Evolutionary conservation across 2,329 filamentous ascomycete species (phyloP), one percentile per base, ranked within the genome.

Genomic region (Cladosporium sp.): DNA sequence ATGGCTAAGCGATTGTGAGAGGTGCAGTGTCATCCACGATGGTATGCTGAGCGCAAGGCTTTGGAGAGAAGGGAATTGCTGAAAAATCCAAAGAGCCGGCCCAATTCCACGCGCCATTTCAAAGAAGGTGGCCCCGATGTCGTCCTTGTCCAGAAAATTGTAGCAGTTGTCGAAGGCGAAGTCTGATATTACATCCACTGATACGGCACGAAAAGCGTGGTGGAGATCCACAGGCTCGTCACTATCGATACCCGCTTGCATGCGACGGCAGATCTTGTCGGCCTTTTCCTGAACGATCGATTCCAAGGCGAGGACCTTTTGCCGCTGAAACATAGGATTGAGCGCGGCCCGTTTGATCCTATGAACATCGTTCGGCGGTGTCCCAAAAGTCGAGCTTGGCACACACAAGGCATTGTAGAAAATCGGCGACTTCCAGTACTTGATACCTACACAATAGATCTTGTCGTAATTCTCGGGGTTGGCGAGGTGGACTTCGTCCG

Each of bases 161-260:
- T 75, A 75, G 46, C 68, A 71, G 11, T 71, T 61, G 8, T 66
- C 73, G 51, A 77, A 77, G 1, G 73, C 70, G 64, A 75, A 76
- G n/a, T 76, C 71, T 8, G 72, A 71, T 30, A 74, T 73, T n/a
- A 21, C 39, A 4, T 46, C 39, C n/a, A 46, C 39, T 3, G 39
- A 76, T 66, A 63, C 76, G 74, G 48, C 14, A 73, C 67, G 0
- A 70, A 72, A 13, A 77, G 63, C 14, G 72, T 68, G 43, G 72
- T 69, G 60, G 72, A 74, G 28, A 6, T 56, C 51, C 26, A 56
- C 51, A 6, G 51, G 7, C 25, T 56, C 51, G 4, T 30, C 25
- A 65, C 57, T 46, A 0, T 13, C 5, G 10, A 46, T 21, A n/a
- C 39, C 21, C 8, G 11, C 21, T 2, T 46, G n/a, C 39, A 46